Evolutionary conservation across 140 eudicot species (phyloP).

Genomic region (Cichorium intybus): DNA sequence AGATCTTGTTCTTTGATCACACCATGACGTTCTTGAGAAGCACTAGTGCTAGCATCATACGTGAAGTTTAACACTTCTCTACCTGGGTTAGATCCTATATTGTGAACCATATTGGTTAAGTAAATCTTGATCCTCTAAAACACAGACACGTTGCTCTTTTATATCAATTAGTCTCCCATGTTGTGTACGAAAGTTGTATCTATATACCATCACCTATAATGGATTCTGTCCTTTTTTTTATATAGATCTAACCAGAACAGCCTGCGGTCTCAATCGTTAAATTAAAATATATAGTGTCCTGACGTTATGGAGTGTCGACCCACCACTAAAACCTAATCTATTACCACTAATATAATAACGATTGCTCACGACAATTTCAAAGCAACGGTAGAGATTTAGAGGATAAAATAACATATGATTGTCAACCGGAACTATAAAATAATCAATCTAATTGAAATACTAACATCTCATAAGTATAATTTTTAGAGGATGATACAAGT

Average conservation of each 20-base stretch:
- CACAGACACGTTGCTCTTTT: conserved; percentile 69
- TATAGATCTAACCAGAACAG: conserved; percentile 3
- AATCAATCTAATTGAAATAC: conserved; percentile 21
- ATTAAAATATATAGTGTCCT: neutral
- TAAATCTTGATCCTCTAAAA: conserved; percentile 54
- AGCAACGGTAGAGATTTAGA: conserved; percentile 6
- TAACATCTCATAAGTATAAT: neutral
- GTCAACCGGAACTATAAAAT: conserved; percentile 20
- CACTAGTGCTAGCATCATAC: conserved; percentile 30
- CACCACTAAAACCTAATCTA: conserved; percentile 27
- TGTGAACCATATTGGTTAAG: conserved; percentile 54
- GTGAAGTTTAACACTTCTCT: conserved; percentile 23
- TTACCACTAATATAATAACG: conserved; percentile 6
- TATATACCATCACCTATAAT: neutral
- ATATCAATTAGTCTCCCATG: conserved; percentile 26
- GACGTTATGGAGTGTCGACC: conserved; percentile 6
- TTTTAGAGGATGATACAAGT: conserved; percentile 21
- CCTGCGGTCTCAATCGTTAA: conserved; percentile 9
- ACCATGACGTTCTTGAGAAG: conserved; percentile 28
- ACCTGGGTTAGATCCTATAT: conserved; percentile 37
- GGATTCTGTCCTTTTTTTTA: conserved; percentile 18
- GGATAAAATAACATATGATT: conserved; percentile 9
- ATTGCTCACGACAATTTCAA: neutral
- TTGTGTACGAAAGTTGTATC: neutral
- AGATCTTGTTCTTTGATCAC: conserved; percentile 61